A percentile compares a stretch with the other conserved stretches of the same genome.
These are phyloP conservation scores for Auricularia sp. DNA, from an alignment of 768 basidiomycete genomes.

Conservation along the genomic window DNA sequence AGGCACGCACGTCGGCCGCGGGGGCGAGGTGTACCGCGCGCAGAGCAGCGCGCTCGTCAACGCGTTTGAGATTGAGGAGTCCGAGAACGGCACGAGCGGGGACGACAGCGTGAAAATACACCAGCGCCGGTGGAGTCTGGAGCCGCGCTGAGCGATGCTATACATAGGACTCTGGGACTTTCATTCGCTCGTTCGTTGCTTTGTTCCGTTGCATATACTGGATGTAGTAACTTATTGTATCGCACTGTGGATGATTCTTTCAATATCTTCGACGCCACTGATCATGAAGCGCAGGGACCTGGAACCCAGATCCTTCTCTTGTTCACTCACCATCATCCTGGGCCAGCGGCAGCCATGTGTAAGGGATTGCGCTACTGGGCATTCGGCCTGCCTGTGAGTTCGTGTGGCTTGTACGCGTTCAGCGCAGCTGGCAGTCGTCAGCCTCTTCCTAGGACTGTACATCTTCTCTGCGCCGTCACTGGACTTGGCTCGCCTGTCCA, in stretches of 20 bases:
- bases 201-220: not conserved
- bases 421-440: too few species aligned
- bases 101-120: not conserved
- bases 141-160: not conserved
- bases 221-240: not conserved
- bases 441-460: too few species aligned
- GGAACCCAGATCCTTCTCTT: not conserved
- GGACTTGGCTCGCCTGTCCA: too few species aligned
- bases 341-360: too few species aligned
- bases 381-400: too few species aligned
- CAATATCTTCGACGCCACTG: too few species aligned
- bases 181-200: not conserved
- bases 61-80: conserved; percentile 1
- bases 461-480: too few species aligned
- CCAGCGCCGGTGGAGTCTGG: not conserved
- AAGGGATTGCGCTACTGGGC: too few species aligned
- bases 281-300: not conserved
- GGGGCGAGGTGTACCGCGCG: conserved; percentile 14
- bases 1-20: not conserved
- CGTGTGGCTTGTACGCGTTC: too few species aligned
- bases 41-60: conserved; percentile 63
- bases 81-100: not conserved
- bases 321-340: not conserved
- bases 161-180: not conserved
- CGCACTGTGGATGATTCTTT: not conserved